Conservation (phyloP, 805 yeast species). For the Cyberlindnera amylophila region DNA sequence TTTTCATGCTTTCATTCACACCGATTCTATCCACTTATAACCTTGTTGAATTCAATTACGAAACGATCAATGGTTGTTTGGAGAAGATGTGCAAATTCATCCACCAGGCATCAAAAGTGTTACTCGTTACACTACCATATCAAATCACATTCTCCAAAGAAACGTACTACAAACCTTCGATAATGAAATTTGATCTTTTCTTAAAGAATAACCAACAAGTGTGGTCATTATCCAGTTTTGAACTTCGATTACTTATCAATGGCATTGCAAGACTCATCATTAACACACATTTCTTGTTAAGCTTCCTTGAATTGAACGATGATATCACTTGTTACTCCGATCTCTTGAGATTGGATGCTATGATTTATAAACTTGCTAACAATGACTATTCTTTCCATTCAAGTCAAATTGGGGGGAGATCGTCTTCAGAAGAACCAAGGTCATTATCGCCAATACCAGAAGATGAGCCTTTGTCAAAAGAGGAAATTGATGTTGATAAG, state of each 20-base stretch:
- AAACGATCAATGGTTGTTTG: slow-evolving; percentile 19
- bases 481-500: slow-evolving; percentile 8
- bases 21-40: slow-evolving; percentile 20
- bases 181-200: slow-evolving; percentile 7
- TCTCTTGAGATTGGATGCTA: slow-evolving; percentile 19
- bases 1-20: slow-evolving; percentile 21
- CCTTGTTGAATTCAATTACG: slow-evolving; percentile 17
- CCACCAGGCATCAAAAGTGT: slow-evolving; percentile 15
- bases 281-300: slow-evolving; percentile 13
- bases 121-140: slow-evolving; percentile 18
- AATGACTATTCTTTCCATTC: slow-evolving; percentile 11
- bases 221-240: slow-evolving; percentile 16
- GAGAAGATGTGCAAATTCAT: slow-evolving; percentile 18
- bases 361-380: slow-evolving; percentile 24
- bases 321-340: slow-evolving; percentile 10
- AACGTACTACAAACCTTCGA: slow-evolving; percentile 5
- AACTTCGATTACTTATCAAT: slow-evolving; percentile 12
- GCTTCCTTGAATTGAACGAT: slow-evolving; percentile 13
- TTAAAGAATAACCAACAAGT: slow-evolving; percentile 8
- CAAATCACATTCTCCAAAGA: slow-evolving; percentile 7
- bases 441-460: slow-evolving; percentile 2
- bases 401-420: neutral
- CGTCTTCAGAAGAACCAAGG: neutral
- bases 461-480: neutral
- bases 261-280: slow-evolving; percentile 17